phyloP scores from a whole-genome alignment of 2,329 filamentous ascomycete genomes.

The Aureobasidium sp. region DNA sequence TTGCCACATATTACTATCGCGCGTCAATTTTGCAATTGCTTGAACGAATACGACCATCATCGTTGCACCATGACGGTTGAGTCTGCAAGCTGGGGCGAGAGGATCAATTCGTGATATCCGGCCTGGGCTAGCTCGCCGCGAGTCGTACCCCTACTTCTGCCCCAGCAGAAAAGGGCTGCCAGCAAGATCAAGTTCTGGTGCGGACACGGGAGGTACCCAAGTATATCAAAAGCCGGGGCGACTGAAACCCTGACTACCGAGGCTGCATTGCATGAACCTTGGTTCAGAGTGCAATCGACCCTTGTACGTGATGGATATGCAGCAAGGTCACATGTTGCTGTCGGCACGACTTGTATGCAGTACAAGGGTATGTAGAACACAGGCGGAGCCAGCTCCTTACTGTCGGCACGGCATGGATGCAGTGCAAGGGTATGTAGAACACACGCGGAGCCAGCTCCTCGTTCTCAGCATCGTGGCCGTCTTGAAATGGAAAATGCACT shows the following conservation, averaged over 20 bases:
- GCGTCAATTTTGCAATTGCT: background rate
- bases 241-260: background rate
- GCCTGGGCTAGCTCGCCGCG: background rate
- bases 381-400: background rate
- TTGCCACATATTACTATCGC: background rate
- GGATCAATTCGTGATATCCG: background rate
- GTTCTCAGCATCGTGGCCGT: background rate
- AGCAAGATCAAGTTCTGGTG: background rate
- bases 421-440: background rate
- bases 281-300: background rate
- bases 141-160: background rate
- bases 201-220: background rate
- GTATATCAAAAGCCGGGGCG: background rate
- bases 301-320: background rate
- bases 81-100: background rate
- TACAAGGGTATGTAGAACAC: background rate
- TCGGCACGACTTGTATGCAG: background rate
- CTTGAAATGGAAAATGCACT: background rate
- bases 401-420: background rate
- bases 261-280: slow-evolving; percentile 8
- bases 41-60: background rate
- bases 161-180: background rate
- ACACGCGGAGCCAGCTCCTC: background rate
- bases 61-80: background rate
- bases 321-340: background rate